These are phyloP conservation scores for Penicillium sp. DNA, from an alignment of 2,329 filamentous ascomycete species.

Conservation along the genomic window DNA sequence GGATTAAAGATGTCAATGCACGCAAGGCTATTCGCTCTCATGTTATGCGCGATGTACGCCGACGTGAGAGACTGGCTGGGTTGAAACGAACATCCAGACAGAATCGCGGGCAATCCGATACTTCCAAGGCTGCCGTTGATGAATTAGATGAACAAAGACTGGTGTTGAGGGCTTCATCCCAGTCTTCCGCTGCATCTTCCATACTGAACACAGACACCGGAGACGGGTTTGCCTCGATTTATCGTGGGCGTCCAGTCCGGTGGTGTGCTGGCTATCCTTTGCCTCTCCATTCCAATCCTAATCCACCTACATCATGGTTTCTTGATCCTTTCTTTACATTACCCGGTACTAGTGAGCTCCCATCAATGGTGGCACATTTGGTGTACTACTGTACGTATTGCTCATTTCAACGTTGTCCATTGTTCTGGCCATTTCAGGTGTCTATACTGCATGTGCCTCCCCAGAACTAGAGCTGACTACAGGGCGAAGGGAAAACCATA, in stretches of 20 bases:
- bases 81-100: constrained; percentile 37
- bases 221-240: constrained; percentile 4
- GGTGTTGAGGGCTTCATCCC: constrained; percentile 13
- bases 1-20: constrained; percentile 40
- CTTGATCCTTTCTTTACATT: constrained; percentile 37
- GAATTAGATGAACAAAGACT: constrained; percentile 12
- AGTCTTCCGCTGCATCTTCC: constrained; percentile 13
- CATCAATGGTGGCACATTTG: constrained; percentile 28
- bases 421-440: background rate
- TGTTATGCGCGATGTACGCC: constrained; percentile 45
- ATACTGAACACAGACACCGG: background rate
- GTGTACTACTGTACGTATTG: constrained; percentile 35
- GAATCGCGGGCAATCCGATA: constrained; percentile 11
- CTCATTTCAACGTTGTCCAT: background rate
- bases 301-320: constrained; percentile 27
- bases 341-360: constrained; percentile 28
- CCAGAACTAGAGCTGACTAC: constrained; percentile 15
- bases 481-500: constrained; percentile 29
- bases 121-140: constrained; percentile 6
- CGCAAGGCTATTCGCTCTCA: constrained; percentile 44
- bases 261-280: constrained; percentile 20
- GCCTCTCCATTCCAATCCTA: constrained; percentile 15
- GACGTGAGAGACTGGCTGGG: constrained; percentile 40
- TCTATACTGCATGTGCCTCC: background rate
- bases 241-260: constrained; percentile 15